phyloP scores from a whole-genome alignment of 129 eudicot genomes.

The Tagetes erecta region DNA sequence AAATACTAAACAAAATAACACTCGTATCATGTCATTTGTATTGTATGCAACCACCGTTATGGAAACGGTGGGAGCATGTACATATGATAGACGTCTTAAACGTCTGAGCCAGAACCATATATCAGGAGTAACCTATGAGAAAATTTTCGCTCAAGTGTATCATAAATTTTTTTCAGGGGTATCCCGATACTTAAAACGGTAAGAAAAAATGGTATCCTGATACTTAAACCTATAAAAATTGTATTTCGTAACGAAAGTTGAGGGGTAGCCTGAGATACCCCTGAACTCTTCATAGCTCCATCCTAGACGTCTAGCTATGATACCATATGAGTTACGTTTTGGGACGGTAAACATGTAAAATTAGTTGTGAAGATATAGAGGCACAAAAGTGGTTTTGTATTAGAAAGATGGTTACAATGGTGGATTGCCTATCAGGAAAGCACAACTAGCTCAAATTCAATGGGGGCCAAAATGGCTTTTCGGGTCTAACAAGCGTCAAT shows the following conservation, averaged over 20 bases:
- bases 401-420: neutral
- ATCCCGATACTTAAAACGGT: too few relatives aligned
- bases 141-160: too few relatives aligned
- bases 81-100: neutral
- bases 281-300: too few relatives aligned
- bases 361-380: neutral
- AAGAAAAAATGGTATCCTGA: too few relatives aligned
- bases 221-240: too few relatives aligned
- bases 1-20: neutral
- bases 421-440: constrained; percentile 14
- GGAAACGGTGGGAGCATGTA: neutral
- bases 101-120: too few relatives aligned
- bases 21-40: constrained; percentile 2
- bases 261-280: too few relatives aligned
- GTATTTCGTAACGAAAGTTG: too few relatives aligned
- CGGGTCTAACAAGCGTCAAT: constrained; percentile 8
- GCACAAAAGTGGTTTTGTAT: constrained; percentile 23
- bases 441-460: constrained; percentile 14
- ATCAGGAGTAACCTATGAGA: too few relatives aligned
- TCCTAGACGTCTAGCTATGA: neutral
- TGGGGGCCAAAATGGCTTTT: constrained; percentile 10
- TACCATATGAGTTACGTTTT: neutral
- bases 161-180: too few relatives aligned
- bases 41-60: neutral
- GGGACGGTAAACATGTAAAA: too few relatives aligned